Percentiles rank a stretch among this genome's conserved stretches.
phyloP scores from a whole-genome alignment of 1,284 basidiomycete genomes.

The Ganoderma boninense region DNA sequence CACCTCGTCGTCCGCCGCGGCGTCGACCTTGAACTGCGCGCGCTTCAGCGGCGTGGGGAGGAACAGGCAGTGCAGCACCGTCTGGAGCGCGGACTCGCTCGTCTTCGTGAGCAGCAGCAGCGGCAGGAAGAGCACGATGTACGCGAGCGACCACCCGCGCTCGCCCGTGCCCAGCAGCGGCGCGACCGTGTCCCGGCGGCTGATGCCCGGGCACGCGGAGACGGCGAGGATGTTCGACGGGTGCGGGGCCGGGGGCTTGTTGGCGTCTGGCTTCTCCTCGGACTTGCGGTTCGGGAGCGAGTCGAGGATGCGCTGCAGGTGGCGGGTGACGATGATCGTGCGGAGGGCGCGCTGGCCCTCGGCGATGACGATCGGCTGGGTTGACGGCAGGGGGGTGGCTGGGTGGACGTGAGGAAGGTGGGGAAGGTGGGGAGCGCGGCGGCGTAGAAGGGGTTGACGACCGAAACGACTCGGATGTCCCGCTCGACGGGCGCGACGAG shows the following conservation, averaged over 20 bases:
- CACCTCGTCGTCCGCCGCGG: slow-evolving; percentile 34
- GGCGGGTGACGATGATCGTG: slow-evolving; percentile 68
- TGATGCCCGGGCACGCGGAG: slow-evolving; percentile 77
- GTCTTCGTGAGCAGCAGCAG: slow-evolving; percentile 71
- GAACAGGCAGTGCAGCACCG: slow-evolving; percentile 75
- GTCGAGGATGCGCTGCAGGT: slow-evolving; percentile 81
- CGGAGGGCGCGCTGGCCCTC: slow-evolving; percentile 76
- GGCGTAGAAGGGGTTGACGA: slow-evolving; percentile 87
- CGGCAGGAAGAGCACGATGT: slow-evolving; percentile 66
- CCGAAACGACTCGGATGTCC: slow-evolving; percentile 83
- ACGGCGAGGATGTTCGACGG: slow-evolving; percentile 78
- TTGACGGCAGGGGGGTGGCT: slow-evolving; percentile 31
- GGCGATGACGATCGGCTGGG: slow-evolving; percentile 52
- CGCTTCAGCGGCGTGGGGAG: slow-evolving; percentile 77
- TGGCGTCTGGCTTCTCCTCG: slow-evolving; percentile 26
- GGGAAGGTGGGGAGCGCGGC: slow-evolving; percentile 66
- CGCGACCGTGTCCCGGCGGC: slow-evolving; percentile 69
- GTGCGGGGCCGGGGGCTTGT: slow-evolving; percentile 42
- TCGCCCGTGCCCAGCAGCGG: slow-evolving; percentile 60
- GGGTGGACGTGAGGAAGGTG: slow-evolving; percentile 38
- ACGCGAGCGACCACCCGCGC: slow-evolving; percentile 55
- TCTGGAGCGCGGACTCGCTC: slow-evolving; percentile 63
- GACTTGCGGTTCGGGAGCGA: slow-evolving; percentile 71
- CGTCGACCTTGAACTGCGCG: slow-evolving; percentile 43
- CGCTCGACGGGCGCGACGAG: slow-evolving; percentile 83